phyloP scores from a whole-genome alignment of 768 basidiomycete species.

The Lyophyllum semitale region DNA sequence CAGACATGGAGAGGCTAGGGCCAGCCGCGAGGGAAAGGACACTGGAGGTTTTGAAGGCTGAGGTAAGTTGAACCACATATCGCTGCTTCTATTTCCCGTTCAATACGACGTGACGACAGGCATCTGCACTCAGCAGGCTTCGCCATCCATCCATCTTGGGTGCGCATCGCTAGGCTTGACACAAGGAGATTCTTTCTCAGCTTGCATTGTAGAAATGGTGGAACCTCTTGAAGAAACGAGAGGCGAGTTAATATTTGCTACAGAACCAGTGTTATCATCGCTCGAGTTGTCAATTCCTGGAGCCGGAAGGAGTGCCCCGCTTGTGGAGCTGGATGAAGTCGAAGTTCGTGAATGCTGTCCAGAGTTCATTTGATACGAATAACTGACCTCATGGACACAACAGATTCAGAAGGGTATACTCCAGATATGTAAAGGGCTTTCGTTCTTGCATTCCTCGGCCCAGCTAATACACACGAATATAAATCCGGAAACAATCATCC shows the following conservation, averaged over 20 bases:
- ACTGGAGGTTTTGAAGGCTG: slow-evolving; percentile 85
- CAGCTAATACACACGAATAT: slow-evolving; percentile 92
- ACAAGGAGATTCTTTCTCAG: slow-evolving; percentile 7
- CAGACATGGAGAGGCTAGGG: slow-evolving; percentile 73
- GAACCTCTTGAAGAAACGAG: slow-evolving; percentile 95
- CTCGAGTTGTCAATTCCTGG: slow-evolving; percentile 77
- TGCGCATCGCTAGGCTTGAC: slow-evolving; percentile 30
- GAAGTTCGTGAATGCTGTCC: slow-evolving; percentile 60
- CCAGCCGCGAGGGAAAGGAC: slow-evolving; percentile 69
- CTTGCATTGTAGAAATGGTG: slow-evolving; percentile 75
- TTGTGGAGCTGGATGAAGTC: slow-evolving; percentile 92
- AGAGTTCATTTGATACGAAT: slow-evolving; percentile 1
- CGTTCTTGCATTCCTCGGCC: slow-evolving; percentile 90
- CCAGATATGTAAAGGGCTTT: slow-evolving; percentile 87
- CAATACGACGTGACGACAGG: slow-evolving; percentile 44
- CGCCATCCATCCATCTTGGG: slow-evolving; percentile 94
- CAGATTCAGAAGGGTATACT: slow-evolving; percentile 96
- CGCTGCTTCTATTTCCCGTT: slow-evolving; percentile 5
- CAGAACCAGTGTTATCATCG: slow-evolving; percentile 85
- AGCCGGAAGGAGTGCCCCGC: slow-evolving; percentile 50
- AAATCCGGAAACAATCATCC: slow-evolving; percentile 81
- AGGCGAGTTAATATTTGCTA: slow-evolving; percentile 87
- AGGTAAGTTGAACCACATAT: slow-evolving; percentile 53
- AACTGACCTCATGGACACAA: slow-evolving; percentile 11
- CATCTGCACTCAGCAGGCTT: slow-evolving; percentile 78